These are phyloP conservation scores for Podospora pseudocomata DNA, from an alignment of 495 filamentous ascomycete genomes.

Conservation along the genomic window DNA sequence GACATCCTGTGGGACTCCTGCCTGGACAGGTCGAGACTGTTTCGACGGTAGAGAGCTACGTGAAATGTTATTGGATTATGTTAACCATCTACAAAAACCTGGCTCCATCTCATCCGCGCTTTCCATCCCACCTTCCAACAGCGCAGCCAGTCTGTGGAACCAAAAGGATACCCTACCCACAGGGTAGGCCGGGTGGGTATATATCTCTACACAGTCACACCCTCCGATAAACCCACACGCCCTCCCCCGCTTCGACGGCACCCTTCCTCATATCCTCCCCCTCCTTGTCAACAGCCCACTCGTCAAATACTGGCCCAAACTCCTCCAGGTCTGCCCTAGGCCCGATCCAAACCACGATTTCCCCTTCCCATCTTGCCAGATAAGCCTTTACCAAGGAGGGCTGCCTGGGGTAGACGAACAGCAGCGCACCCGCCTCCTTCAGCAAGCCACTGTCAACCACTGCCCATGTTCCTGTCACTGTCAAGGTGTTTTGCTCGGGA, in stretches of 20 bases:
- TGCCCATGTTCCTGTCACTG: slow-evolving; percentile 23
- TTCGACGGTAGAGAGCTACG: no score
- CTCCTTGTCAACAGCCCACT: slow-evolving; percentile 9
- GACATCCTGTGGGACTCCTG: no score
- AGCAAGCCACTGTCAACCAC: not conserved
- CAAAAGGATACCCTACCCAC: no score
- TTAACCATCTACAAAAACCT: no score
- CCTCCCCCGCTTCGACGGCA: slow-evolving; percentile 26
- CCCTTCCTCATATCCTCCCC: not conserved
- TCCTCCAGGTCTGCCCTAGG: slow-evolving; percentile 24
- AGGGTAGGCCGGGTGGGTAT: no score
- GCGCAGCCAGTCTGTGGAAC: no score
- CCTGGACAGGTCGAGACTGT: no score
- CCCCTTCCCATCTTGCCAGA: slow-evolving; percentile 8
- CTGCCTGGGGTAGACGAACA: slow-evolving; percentile 29
- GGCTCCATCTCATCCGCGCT: no score
- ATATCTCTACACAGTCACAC: not conserved
- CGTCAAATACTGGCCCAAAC: slow-evolving; percentile 13
- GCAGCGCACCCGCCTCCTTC: slow-evolving; percentile 13
- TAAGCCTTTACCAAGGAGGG: slow-evolving; percentile 18
- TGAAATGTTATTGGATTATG: no score
- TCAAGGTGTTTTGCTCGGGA: slow-evolving; percentile 13
- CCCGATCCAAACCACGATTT: slow-evolving; percentile 29
- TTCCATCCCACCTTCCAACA: no score
- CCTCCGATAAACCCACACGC: slow-evolving; percentile 20